phyloP scores from a whole-genome alignment of 768 basidiomycete species.

The Suillus hirtellus region DNA sequence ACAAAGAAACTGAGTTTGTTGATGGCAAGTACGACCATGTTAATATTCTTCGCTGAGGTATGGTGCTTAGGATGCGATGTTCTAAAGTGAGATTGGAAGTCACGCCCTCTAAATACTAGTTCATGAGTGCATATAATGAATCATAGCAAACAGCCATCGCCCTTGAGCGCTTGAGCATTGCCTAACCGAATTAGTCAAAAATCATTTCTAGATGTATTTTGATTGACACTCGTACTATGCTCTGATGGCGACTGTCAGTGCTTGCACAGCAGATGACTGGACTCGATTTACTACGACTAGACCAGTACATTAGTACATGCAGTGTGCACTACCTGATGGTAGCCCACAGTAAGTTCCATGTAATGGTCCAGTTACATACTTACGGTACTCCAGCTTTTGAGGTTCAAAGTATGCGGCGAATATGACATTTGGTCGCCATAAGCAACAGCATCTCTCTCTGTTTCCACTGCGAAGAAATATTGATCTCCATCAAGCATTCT shows the following conservation, averaged over 20 bases:
- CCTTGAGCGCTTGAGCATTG: not conserved
- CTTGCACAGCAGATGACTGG: not conserved
- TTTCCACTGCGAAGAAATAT: not conserved
- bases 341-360: not conserved
- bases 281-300: not conserved
- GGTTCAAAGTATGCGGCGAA: not conserved
- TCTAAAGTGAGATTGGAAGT: not conserved
- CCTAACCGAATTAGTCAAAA: not conserved
- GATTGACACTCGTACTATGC: not conserved
- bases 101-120: not conserved
- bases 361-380: not conserved
- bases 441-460: not conserved
- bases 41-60: not conserved
- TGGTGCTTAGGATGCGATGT: not conserved
- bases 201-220: no score
- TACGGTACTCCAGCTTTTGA: not conserved
- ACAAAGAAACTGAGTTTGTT: not conserved
- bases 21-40: not conserved
- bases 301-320: not conserved
- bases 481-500: not conserved
- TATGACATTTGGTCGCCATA: not conserved
- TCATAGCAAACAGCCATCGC: not conserved
- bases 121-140: not conserved
- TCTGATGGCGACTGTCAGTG: not conserved
- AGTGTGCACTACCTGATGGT: no score